Conservation (phyloP, 1,284 basidiomycete species). For the Cryptococcus sp. region DNA sequence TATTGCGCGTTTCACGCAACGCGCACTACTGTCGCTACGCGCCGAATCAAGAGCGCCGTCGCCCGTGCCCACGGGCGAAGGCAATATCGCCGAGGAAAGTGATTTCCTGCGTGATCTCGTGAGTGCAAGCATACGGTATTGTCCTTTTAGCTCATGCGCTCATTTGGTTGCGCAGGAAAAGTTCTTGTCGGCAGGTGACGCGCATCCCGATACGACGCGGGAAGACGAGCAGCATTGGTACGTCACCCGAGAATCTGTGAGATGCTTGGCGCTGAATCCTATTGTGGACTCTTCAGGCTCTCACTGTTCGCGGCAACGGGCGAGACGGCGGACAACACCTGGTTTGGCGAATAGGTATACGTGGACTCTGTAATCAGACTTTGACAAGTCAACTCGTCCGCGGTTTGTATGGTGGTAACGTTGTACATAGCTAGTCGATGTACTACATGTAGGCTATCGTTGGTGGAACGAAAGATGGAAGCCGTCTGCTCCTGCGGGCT, state of each 20-base stretch:
- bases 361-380: too few relatives aligned
- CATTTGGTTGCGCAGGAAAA: background rate
- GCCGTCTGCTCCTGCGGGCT: too few relatives aligned
- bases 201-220: background rate
- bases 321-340: background rate
- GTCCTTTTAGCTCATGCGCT: background rate
- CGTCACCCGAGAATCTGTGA: background rate
- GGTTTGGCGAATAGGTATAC: background rate
- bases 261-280: background rate
- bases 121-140: background rate
- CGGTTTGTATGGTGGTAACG: too few relatives aligned
- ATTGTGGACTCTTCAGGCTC: background rate
- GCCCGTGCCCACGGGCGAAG: background rate
- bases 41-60: constrained; percentile 2
- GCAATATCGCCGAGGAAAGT: background rate
- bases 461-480: too few relatives aligned
- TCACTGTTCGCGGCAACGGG: constrained; percentile 1
- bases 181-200: background rate
- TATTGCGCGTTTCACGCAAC: constrained; percentile 23
- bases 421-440: too few relatives aligned
- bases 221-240: constrained; percentile 2
- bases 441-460: too few relatives aligned
- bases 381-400: too few relatives aligned
- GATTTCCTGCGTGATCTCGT: constrained; percentile 1
- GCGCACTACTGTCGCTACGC: constrained; percentile 17